These are phyloP conservation scores for Stephanodiscus minutulus DNA, from an alignment of 108 stramenopile genomes.

Conservation along the genomic window DNA sequence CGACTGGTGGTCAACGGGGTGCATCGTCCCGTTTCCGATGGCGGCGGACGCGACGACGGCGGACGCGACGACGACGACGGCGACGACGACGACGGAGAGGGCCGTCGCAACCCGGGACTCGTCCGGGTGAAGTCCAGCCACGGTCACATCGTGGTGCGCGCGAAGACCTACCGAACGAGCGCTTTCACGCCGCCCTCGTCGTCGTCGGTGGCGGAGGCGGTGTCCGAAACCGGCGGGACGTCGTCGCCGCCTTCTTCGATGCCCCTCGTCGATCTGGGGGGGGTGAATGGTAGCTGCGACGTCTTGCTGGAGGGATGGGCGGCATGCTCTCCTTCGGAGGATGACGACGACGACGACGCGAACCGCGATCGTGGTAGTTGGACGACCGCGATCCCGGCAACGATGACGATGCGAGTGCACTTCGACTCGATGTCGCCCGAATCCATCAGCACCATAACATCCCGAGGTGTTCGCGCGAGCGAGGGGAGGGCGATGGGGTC, in stretches of 20 bases:
- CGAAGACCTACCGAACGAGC: not conserved
- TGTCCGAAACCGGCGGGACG: slow-evolving; percentile 4
- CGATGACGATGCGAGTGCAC: slow-evolving; percentile 53
- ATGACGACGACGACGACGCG: not conserved
- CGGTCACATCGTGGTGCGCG: slow-evolving; percentile 56
- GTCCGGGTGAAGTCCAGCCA: slow-evolving; percentile 81
- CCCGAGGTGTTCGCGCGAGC: slow-evolving; percentile 37
- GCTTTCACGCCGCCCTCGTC: not conserved
- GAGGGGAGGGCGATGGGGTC: not conserved
- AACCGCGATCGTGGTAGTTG: not conserved
- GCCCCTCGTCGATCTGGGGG: slow-evolving; percentile 73
- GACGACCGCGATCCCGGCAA: not conserved
- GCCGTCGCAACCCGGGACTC: slow-evolving; percentile 24
- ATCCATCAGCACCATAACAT: slow-evolving; percentile 65
- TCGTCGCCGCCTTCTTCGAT: not conserved
- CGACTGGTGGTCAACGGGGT: slow-evolving; percentile 13
- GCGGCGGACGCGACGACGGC: not conserved
- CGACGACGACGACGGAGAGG: slow-evolving; percentile 8
- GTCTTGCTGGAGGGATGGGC: slow-evolving; percentile 34
- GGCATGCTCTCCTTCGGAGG: not conserved
- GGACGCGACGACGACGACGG: slow-evolving; percentile 6
- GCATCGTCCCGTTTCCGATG: not conserved
- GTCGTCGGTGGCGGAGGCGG: too few relatives aligned
- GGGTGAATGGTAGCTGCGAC: slow-evolving; percentile 90
- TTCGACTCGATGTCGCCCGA: slow-evolving; percentile 78